phyloP scores from a whole-genome alignment of 306 rosid genomes.

The Quercus suber region DNA sequence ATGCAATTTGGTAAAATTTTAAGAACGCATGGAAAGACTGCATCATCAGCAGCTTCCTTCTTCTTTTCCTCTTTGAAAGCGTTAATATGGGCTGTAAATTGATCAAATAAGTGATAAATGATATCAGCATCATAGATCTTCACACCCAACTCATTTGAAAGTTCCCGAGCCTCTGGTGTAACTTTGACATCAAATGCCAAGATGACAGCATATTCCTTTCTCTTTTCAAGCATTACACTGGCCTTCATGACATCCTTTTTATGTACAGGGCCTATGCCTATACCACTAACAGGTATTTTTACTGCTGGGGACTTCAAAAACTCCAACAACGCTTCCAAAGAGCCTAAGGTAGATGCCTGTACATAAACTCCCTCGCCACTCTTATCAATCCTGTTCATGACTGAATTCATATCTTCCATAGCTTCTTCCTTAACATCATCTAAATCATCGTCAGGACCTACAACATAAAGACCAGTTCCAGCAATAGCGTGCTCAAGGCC shows the following conservation, averaged over 20 bases:
- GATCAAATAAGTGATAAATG: conserved; percentile 89
- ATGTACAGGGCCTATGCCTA: conserved; percentile 94
- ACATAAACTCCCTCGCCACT: conserved; percentile 96
- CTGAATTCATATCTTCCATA: conserved; percentile 82
- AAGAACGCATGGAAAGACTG: conserved; percentile 86
- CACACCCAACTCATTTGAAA: conserved; percentile 84
- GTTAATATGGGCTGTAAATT: conserved; percentile 87
- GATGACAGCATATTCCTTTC: conserved; percentile 71
- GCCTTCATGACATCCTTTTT: conserved; percentile 98
- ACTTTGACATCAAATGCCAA: conserved; percentile 99
- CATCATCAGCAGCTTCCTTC: conserved; percentile 91
- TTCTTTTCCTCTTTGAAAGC: conserved; percentile 90
- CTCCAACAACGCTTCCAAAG: conserved; percentile 93
- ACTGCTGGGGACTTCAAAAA: conserved; percentile 86
- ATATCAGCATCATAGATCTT: conserved; percentile 86
- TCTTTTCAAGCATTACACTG: conserved; percentile 95
- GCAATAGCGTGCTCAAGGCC: conserved; percentile 98
- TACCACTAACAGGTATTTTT: conserved; percentile 90
- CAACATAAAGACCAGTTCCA: conserved; percentile 84
- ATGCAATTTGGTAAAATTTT: conserved; percentile 75
- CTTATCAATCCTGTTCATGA: conserved; percentile 85
- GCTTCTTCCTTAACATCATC: conserved; percentile 71
- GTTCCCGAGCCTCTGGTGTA: conserved; percentile 86
- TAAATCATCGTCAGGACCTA: conserved; percentile 79
- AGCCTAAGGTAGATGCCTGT: conserved; percentile 96